These are phyloP conservation scores for Stagonosporopsis rhizophila DNA, from an alignment of 2,329 filamentous ascomycete species.

Conservation along the genomic window DNA sequence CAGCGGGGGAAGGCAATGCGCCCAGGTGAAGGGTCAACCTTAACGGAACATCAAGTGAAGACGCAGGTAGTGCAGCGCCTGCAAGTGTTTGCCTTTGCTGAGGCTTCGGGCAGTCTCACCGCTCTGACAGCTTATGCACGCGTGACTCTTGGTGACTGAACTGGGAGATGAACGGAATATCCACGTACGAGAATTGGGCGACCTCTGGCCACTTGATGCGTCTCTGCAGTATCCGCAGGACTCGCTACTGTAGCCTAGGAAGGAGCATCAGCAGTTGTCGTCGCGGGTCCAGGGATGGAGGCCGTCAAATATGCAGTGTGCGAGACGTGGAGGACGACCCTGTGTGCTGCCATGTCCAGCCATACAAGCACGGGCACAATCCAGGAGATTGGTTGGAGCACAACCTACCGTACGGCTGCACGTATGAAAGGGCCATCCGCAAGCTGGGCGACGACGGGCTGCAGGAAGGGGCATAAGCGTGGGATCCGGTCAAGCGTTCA, in stretches of 20 bases:
- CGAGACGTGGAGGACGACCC: conserved; percentile 7
- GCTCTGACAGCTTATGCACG: conserved; percentile 29
- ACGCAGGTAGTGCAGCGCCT: conserved; percentile 14
- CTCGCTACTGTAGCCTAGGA: conserved; percentile 56
- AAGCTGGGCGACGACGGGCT: conserved; percentile 27
- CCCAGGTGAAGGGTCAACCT: conserved; percentile 38
- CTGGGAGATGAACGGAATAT: conserved; percentile 21
- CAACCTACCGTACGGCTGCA: conserved; percentile 51
- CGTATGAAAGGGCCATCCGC: conserved; percentile 36
- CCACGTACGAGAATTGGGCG: conserved; percentile 58
- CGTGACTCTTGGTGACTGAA: conserved; percentile 23
- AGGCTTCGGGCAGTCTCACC: conserved; percentile 12
- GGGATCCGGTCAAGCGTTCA: conserved; percentile 37
- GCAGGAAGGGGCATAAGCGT: conserved; percentile 53
- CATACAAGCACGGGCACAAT: conserved; percentile 47
- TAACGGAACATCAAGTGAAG: conserved; percentile 36
- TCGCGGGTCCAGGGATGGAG: conserved; percentile 14
- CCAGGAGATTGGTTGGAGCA: conserved; percentile 48
- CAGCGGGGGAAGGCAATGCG: conserved; percentile 24
- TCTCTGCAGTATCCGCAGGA: conserved; percentile 61
- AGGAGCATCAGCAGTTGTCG: conserved; percentile 25
- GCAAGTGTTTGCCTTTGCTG: conserved; percentile 12
- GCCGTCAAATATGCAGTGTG: conserved; percentile 14
- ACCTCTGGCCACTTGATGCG: conserved; percentile 55
- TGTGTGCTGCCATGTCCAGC: conserved; percentile 38